phyloP scores from a whole-genome alignment of 2,329 filamentous ascomycete species.

The Cladosporium colombiae region DNA sequence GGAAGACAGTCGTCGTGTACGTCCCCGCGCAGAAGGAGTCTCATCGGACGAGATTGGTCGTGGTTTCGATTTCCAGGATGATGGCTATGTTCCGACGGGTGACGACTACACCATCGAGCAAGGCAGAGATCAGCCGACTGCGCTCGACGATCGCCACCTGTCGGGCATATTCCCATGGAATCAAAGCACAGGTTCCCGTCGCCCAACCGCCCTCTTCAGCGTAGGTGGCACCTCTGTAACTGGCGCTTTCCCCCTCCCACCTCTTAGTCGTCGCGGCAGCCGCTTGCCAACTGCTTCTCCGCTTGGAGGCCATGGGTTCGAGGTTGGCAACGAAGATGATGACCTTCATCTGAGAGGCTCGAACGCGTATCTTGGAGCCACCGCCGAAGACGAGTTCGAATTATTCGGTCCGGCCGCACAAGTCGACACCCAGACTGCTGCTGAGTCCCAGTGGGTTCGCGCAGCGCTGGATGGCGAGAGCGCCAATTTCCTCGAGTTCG shows the following conservation, averaged over 20 bases:
- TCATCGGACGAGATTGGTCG: slow-evolving; percentile 27
- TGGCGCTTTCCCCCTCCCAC: slow-evolving; percentile 25
- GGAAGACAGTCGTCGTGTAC: slow-evolving; percentile 33
- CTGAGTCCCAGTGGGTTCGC: slow-evolving; percentile 50
- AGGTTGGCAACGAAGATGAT: slow-evolving; percentile 26
- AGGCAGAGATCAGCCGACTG: slow-evolving; percentile 66
- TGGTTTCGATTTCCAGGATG: slow-evolving; percentile 15
- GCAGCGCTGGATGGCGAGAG: slow-evolving; percentile 60
- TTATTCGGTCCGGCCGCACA: slow-evolving; percentile 46
- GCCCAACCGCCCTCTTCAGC: slow-evolving; percentile 42
- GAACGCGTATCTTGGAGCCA: slow-evolving; percentile 24
- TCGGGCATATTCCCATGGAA: slow-evolving; percentile 72
- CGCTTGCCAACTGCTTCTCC: slow-evolving; percentile 63
- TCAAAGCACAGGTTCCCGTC: slow-evolving; percentile 41
- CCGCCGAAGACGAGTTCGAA: slow-evolving; percentile 45
- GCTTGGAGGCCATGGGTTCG: slow-evolving; percentile 52
- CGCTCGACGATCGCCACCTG: slow-evolving; percentile 61
- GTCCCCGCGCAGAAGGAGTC: slow-evolving; percentile 33
- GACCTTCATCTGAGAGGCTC: slow-evolving; percentile 25
- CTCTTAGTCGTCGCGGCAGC: slow-evolving; percentile 48
- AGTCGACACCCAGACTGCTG: slow-evolving; percentile 53
- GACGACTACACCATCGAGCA: slow-evolving; percentile 58
- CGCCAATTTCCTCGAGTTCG: slow-evolving; percentile 63
- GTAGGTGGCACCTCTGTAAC: slow-evolving; percentile 38
- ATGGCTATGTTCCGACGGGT: slow-evolving; percentile 25